phyloP scores from a whole-genome alignment of 371 early-diverging fungal genomes.

The Mortierella sp. region DNA sequence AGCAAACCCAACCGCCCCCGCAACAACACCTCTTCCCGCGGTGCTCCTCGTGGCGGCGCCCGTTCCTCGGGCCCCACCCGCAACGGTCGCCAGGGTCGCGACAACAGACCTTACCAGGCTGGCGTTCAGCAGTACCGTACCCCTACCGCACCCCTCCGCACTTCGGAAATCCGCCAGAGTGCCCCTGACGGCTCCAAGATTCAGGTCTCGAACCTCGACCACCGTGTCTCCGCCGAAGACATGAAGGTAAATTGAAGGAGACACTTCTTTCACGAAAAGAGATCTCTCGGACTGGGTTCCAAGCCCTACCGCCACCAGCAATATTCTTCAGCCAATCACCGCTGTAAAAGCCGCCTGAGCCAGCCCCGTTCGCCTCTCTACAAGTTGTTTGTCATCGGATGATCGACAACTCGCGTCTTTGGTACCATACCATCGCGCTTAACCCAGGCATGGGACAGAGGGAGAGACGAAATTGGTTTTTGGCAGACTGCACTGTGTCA shows the following conservation, averaged over 20 bases:
- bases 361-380: neutral
- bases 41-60: conserved; percentile 36
- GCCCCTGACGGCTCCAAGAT: conserved; percentile 71
- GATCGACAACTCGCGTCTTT: conserved; percentile 9
- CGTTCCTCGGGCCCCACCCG: conserved; percentile 64
- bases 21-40: conserved; percentile 50
- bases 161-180: conserved; percentile 50
- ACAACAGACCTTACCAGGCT: conserved; percentile 60
- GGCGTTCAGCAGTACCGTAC: conserved; percentile 62
- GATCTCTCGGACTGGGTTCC: conserved; percentile 9
- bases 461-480: neutral
- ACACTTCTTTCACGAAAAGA: conserved; percentile 15
- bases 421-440: neutral
- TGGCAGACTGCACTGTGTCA: neutral
- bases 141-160: conserved; percentile 49
- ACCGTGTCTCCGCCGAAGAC: conserved; percentile 78
- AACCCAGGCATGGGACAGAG: conserved; percentile 1
- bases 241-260: conserved; percentile 67
- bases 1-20: conserved; percentile 56
- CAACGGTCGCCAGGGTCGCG: conserved; percentile 61
- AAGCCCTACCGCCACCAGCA: conserved; percentile 1
- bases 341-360: neutral
- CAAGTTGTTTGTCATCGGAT: conserved; percentile 10
- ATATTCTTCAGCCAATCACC: neutral
- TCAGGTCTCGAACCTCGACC: conserved; percentile 81